These are phyloP conservation scores for Kodamaea fukazawae DNA, from an alignment of 805 yeast species.

Conservation along the genomic window DNA sequence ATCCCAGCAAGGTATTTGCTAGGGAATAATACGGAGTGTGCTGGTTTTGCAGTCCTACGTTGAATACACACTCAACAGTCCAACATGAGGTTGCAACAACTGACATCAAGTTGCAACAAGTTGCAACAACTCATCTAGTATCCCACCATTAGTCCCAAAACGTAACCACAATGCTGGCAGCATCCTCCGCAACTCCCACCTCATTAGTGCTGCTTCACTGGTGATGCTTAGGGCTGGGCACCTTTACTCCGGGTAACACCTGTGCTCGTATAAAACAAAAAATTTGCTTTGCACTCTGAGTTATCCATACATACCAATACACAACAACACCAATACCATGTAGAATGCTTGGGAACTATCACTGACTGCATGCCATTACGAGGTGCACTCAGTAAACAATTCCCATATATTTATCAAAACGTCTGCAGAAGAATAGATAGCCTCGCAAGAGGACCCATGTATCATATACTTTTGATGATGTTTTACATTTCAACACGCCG, in stretches of 20 bases:
- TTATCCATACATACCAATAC: slow-evolving; percentile 1
- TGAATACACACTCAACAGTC: too few relatives aligned
- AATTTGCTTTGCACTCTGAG: not conserved
- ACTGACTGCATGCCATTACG: slow-evolving; percentile 40
- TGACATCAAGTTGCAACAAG: too few relatives aligned
- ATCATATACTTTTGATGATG: slow-evolving; percentile 16
- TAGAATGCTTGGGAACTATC: slow-evolving; percentile 31
- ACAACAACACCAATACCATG: slow-evolving; percentile 4
- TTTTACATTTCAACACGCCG: slow-evolving; percentile 10
- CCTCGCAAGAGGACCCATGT: slow-evolving; percentile 5
- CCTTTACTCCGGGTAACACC: slow-evolving; percentile 1
- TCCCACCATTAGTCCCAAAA: too few relatives aligned
- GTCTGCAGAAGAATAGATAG: slow-evolving; percentile 15
- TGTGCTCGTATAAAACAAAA: not conserved
- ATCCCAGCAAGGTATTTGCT: too few relatives aligned
- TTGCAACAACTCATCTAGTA: too few relatives aligned
- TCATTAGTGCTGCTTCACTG: too few relatives aligned
- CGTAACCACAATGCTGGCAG: too few relatives aligned
- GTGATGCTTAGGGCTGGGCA: not conserved
- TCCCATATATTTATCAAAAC: slow-evolving; percentile 40
- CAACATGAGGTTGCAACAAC: too few relatives aligned
- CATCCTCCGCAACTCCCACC: too few relatives aligned
- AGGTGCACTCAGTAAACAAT: slow-evolving; percentile 54
- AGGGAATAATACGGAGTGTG: too few relatives aligned
- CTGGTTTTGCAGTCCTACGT: too few relatives aligned